Evolutionary conservation across 2,329 filamentous ascomycete genomes (phyloP).

Genomic region (Alternaria triticina): DNA sequence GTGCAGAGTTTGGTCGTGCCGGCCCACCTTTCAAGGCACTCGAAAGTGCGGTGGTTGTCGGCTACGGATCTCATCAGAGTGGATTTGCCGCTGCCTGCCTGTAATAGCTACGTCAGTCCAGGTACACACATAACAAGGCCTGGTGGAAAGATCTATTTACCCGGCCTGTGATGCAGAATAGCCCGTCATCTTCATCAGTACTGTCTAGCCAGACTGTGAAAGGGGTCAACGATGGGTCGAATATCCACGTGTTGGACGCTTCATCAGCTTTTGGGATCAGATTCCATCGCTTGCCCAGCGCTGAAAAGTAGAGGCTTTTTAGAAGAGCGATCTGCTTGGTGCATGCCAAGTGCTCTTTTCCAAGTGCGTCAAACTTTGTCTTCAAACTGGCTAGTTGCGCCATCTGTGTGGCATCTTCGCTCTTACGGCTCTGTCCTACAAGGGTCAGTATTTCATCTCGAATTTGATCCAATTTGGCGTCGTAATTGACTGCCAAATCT

Average conservation of each 20-base stretch:
- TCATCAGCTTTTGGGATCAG: neutral
- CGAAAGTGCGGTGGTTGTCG: constrained; percentile 21
- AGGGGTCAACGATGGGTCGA: neutral
- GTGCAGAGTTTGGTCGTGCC: constrained; percentile 29
- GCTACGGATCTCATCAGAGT: constrained; percentile 50
- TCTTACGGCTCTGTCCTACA: neutral
- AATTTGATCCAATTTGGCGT: neutral
- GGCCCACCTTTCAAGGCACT: constrained; percentile 47
- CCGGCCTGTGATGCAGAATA: constrained; percentile 20
- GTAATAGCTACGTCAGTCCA: neutral
- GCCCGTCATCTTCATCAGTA: neutral
- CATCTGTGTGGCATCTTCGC: neutral
- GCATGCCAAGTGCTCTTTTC: constrained; percentile 5
- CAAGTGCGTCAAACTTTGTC: constrained; percentile 13
- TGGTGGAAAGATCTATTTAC: neutral
- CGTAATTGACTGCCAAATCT: neutral
- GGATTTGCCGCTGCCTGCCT: constrained; percentile 57
- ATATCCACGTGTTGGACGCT: constrained; percentile 18
- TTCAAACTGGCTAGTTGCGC: constrained; percentile 7
- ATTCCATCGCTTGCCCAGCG: constrained; percentile 3
- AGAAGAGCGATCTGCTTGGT: neutral
- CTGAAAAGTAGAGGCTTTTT: neutral
- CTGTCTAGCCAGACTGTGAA: constrained; percentile 18
- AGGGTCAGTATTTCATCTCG: neutral
- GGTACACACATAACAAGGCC: neutral